Conservation (phyloP, 257 asterid genomes). For the Solanum gandarillasii region DNA sequence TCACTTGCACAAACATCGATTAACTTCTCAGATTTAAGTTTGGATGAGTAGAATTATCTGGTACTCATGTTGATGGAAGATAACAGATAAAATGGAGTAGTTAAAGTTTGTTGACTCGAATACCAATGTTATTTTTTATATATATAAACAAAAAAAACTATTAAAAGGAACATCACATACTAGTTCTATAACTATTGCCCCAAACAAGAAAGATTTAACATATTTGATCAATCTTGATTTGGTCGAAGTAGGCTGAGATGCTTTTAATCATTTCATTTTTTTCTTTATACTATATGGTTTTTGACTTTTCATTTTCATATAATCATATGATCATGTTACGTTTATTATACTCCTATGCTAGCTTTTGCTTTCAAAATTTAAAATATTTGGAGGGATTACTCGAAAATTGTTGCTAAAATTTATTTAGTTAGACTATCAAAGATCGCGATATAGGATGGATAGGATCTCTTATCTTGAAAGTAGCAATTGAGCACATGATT, state of each 20-base stretch:
- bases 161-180: not conserved
- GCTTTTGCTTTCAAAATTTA: not conserved
- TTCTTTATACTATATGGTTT: not conserved
- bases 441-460: not conserved
- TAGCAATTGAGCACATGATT: not conserved
- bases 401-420: not conserved
- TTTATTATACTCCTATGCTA: not conserved
- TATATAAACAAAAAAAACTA: not conserved
- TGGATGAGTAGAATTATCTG: not conserved
- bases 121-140: not conserved
- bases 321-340: not conserved
- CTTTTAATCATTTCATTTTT: not conserved
- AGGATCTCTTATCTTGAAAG: not conserved
- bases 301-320: not conserved
- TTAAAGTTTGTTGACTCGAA: not conserved
- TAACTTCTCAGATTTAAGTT: not conserved
- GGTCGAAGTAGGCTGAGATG: not conserved
- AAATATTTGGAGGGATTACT: not conserved
- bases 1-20: not conserved
- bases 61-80: not conserved
- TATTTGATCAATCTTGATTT: not conserved
- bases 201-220: not conserved
- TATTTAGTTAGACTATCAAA: not conserved
- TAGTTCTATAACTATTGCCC: not conserved
- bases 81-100: not conserved